These are phyloP conservation scores for Cercophora scortea DNA, from an alignment of 495 filamentous ascomycete genomes.

Conservation along the genomic window DNA sequence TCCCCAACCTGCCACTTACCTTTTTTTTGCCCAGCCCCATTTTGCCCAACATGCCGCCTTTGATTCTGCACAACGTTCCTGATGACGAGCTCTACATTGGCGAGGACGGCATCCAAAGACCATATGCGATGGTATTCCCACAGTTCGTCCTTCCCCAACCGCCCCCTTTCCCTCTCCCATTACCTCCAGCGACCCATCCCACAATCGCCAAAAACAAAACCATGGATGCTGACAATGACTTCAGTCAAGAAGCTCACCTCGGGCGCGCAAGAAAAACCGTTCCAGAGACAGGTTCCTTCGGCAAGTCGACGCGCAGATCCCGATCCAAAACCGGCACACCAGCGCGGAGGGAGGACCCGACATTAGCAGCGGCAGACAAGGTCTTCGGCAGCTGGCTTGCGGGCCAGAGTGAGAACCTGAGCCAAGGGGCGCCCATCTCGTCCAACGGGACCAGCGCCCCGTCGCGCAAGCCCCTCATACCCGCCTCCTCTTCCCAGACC, in stretches of 20 bases:
- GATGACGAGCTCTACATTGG: constrained; percentile 51
- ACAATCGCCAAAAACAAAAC: neutral
- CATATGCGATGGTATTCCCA: constrained; percentile 49
- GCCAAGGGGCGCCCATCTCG: constrained; percentile 1
- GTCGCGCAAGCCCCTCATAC: constrained; percentile 17
- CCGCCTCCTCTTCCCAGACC: constrained; percentile 11
- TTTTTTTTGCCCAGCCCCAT: neutral
- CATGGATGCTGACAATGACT: too few relatives aligned
- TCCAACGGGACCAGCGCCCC: constrained; percentile 14
- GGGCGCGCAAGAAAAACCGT: constrained; percentile 31
- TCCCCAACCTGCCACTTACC: neutral
- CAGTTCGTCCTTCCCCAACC: constrained; percentile 30
- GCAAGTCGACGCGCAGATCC: constrained; percentile 47
- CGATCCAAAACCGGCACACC: constrained; percentile 44
- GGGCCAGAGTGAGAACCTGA: constrained; percentile 17
- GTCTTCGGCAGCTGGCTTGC: constrained; percentile 38
- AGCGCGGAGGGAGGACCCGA: constrained; percentile 46
- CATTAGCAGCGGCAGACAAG: constrained; percentile 43
- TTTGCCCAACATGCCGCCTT: constrained; percentile 38
- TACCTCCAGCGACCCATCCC: neutral
- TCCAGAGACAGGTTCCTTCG: constrained; percentile 47
- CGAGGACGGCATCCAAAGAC: constrained; percentile 47
- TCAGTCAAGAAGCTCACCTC: constrained; percentile 28
- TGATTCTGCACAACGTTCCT: constrained; percentile 52
- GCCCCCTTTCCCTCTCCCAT: neutral